Evolutionary conservation across 2,329 filamentous ascomycete species (phyloP).

Genomic region (Epichloe amarillans): DNA sequence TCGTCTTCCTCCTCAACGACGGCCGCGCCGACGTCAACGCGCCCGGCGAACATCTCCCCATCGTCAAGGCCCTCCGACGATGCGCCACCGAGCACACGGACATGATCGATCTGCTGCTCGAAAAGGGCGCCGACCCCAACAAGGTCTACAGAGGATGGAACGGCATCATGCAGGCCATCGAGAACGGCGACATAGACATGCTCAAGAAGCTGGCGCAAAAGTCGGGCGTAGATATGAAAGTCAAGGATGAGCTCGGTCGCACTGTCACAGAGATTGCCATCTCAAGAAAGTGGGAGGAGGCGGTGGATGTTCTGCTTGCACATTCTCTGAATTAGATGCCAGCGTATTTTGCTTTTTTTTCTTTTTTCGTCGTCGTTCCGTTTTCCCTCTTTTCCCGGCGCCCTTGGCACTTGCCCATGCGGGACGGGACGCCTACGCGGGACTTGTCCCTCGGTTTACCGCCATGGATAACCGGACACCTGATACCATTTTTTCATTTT

Average conservation of each 20-base stretch:
- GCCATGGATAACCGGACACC: background rate
- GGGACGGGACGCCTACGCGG: too few relatives aligned
- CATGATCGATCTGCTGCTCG: slow-evolving; percentile 49
- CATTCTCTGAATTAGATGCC: background rate
- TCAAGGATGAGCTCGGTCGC: slow-evolving; percentile 38
- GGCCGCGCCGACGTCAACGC: slow-evolving; percentile 51
- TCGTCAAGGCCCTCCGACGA: slow-evolving; percentile 55
- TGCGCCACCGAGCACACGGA: slow-evolving; percentile 42
- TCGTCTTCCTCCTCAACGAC: slow-evolving; percentile 46
- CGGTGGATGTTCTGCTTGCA: slow-evolving; percentile 35
- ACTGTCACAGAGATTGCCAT: slow-evolving; percentile 45
- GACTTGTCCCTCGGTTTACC: too few relatives aligned
- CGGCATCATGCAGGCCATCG: slow-evolving; percentile 50
- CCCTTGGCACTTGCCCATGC: too few relatives aligned
- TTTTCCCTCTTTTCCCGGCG: background rate
- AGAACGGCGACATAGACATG: slow-evolving; percentile 45
- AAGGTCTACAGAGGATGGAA: slow-evolving; percentile 54
- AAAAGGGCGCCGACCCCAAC: slow-evolving; percentile 53
- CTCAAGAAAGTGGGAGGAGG: slow-evolving; percentile 45
- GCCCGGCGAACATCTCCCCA: slow-evolving; percentile 56
- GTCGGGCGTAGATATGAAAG: slow-evolving; percentile 36
- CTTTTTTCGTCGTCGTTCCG: background rate
- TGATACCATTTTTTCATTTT: background rate
- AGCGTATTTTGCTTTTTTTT: background rate
- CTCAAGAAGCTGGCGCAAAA: slow-evolving; percentile 37